Percentiles rank a stretch among this genome's conserved stretches.
phyloP scores from a whole-genome alignment of 1,284 basidiomycete species.

The Pseudomicrostroma phylloplanum region DNA sequence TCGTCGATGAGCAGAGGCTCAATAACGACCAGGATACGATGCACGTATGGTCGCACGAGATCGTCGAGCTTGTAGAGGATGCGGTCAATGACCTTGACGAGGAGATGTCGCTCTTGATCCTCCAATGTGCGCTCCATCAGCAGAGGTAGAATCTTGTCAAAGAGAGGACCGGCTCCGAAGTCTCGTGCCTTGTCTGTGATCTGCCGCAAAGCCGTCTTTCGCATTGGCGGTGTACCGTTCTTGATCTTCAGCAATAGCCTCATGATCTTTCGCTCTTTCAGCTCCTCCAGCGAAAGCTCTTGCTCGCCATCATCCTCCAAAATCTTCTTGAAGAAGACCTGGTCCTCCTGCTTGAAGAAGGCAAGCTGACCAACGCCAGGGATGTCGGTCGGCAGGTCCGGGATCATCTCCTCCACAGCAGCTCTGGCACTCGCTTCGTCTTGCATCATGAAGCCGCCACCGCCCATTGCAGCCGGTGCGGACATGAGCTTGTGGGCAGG shows the following conservation, averaged over 20 bases:
- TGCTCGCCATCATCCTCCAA: conserved; percentile 85
- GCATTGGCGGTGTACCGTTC: conserved; percentile 95
- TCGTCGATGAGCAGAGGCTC: conserved; percentile 98
- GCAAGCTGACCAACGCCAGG: conserved; percentile 93
- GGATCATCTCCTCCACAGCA: conserved; percentile 73
- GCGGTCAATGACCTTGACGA: conserved; percentile 99
- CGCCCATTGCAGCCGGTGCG: conserved; percentile 57
- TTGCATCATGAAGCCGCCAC: conserved; percentile 87
- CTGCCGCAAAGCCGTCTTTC: conserved; percentile 93
- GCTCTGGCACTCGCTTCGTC: conserved; percentile 84
- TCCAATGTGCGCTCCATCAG: conserved; percentile 99
- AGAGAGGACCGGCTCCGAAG: conserved; percentile 96
- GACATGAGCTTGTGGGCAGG: conserved; percentile 67
- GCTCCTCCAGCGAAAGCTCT: conserved; percentile 83
- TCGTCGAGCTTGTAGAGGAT: conserved; percentile 99
- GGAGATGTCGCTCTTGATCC: conserved; percentile 94
- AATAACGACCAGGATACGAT: conserved; percentile 99
- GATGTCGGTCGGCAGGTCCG: conserved; percentile 95
- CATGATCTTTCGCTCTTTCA: conserved; percentile 99
- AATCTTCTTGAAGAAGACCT: conserved; percentile 95
- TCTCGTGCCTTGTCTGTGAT: conserved; percentile 99
- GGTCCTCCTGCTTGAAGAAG: conserved; percentile 97
- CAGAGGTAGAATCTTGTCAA: conserved; percentile 96
- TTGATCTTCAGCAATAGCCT: conserved; percentile 98
- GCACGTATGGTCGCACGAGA: conserved; percentile 94